phyloP scores from a whole-genome alignment of 2,329 filamentous ascomycete species.

The Epichloe elymi region DNA sequence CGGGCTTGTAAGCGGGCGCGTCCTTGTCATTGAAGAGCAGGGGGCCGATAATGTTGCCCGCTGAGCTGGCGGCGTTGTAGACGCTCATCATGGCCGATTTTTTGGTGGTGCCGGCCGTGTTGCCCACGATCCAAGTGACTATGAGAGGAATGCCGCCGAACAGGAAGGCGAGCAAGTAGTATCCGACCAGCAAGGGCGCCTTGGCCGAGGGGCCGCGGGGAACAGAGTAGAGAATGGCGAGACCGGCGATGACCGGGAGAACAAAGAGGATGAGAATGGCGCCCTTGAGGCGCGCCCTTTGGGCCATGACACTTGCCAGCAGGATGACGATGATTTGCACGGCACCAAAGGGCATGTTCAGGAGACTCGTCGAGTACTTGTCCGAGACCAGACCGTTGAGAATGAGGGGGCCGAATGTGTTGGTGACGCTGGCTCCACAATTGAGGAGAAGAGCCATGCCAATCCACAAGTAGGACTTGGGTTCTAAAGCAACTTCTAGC shows the following conservation, averaged over 20 bases:
- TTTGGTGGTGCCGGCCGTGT: slow-evolving; percentile 56
- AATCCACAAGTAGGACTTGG: slow-evolving; percentile 46
- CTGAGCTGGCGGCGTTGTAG: slow-evolving; percentile 48
- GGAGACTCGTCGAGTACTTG: slow-evolving; percentile 41
- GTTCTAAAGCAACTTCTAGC: slow-evolving; percentile 33
- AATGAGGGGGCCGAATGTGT: slow-evolving; percentile 53
- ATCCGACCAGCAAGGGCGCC: slow-evolving; percentile 38
- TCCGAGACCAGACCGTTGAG: slow-evolving; percentile 47
- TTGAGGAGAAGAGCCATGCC: slow-evolving; percentile 48
- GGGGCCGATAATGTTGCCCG: slow-evolving; percentile 55
- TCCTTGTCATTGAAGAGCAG: slow-evolving; percentile 46
- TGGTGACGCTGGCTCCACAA: slow-evolving; percentile 49
- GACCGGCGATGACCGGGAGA: slow-evolving; percentile 46
- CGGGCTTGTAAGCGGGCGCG: slow-evolving; percentile 44
- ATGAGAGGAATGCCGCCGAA: slow-evolving; percentile 54
- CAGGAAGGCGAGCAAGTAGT: slow-evolving; percentile 53
- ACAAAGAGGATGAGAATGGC: slow-evolving; percentile 39
- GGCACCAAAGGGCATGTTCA: slow-evolving; percentile 55
- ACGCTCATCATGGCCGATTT: slow-evolving; percentile 51
- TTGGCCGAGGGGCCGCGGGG: slow-evolving; percentile 26
- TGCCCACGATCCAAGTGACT: slow-evolving; percentile 55
- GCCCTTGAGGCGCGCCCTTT: slow-evolving; percentile 43
- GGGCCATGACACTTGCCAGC: slow-evolving; percentile 42
- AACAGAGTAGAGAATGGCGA: slow-evolving; percentile 41
- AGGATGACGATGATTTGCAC: slow-evolving; percentile 48